These are phyloP conservation scores for Fusarium secorum DNA, from an alignment of 2,329 filamentous ascomycete genomes.

Conservation along the genomic window DNA sequence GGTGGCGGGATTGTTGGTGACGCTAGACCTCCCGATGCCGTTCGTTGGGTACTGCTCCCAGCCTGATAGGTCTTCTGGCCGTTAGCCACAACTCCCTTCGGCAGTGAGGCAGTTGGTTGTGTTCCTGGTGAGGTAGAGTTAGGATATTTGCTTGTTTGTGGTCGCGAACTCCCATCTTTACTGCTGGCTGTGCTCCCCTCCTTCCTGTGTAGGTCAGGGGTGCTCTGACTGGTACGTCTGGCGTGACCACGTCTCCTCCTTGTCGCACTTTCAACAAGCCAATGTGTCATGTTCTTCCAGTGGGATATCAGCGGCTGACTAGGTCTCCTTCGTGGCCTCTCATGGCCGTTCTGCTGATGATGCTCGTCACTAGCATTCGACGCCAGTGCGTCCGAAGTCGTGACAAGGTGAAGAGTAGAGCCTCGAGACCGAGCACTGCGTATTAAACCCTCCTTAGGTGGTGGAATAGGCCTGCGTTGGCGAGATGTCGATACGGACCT, in stretches of 20 bases:
- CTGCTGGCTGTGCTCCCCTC: constrained; percentile 54
- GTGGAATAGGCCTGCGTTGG: constrained; percentile 77
- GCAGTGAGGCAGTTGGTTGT: constrained; percentile 55
- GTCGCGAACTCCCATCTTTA: constrained; percentile 64
- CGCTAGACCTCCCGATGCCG: constrained; percentile 35
- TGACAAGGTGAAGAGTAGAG: constrained; percentile 87
- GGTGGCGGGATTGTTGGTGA: constrained; percentile 45
- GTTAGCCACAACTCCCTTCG: constrained; percentile 61
- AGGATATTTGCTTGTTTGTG: constrained; percentile 67
- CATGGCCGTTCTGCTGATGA: constrained; percentile 44
- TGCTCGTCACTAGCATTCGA: constrained; percentile 43
- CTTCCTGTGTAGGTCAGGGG: constrained; percentile 65
- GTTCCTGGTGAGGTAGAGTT: constrained; percentile 48
- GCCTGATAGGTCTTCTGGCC: constrained; percentile 50
- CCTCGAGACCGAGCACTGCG: constrained; percentile 76
- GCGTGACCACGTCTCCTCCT: constrained; percentile 58
- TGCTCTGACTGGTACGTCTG: constrained; percentile 63
- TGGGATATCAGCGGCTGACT: constrained; percentile 66
- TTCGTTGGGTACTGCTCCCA: constrained; percentile 29
- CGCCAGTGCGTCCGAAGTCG: constrained; percentile 63
- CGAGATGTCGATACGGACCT: constrained; percentile 80
- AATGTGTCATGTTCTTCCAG: constrained; percentile 71
- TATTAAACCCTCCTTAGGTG: constrained; percentile 81
- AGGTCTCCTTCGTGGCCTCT: constrained; percentile 63
- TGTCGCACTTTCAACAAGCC: constrained; percentile 68